Conservation (phyloP, 768 basidiomycete species). For the Podaxis sp. region DNA sequence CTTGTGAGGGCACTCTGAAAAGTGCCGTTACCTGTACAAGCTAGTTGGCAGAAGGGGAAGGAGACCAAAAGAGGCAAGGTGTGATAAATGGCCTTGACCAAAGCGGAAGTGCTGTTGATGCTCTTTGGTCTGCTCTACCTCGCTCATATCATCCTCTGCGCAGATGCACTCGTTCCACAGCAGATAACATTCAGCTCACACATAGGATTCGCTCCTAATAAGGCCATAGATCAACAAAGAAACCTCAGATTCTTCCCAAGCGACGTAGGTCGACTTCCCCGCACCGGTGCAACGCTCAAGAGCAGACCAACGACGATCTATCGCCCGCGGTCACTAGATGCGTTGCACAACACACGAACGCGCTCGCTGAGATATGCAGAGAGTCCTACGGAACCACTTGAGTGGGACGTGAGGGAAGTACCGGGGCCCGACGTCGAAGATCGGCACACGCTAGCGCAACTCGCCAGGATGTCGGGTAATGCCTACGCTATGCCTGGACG, state of each 20-base stretch:
- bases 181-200: constrained; percentile 24
- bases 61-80: neutral
- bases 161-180: constrained; percentile 12
- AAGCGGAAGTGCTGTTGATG: constrained; percentile 14
- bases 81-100: neutral
- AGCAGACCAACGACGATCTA: constrained; percentile 57
- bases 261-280: constrained; percentile 14
- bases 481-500: constrained; percentile 77
- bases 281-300: constrained; percentile 30
- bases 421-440: constrained; percentile 79
- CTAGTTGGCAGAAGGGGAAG: neutral
- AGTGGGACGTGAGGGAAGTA: constrained; percentile 70
- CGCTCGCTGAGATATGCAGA: constrained; percentile 48
- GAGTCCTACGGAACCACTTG: constrained; percentile 40
- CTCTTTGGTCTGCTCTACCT: constrained; percentile 18
- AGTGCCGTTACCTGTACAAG: neutral
- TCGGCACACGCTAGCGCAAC: constrained; percentile 72
- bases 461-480: constrained; percentile 87
- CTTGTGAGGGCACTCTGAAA: too few species aligned
- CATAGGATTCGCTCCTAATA: constrained; percentile 16
- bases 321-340: constrained; percentile 52
- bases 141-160: constrained; percentile 18
- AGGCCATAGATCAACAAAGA: neutral
- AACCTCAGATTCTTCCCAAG: constrained; percentile 19
- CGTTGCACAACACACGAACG: constrained; percentile 49